Percentiles rank a stretch among this genome's conserved stretches.
Evolutionary conservation across 2,329 filamentous ascomycete species (phyloP).

Genomic region (Aspergillus ustus): DNA sequence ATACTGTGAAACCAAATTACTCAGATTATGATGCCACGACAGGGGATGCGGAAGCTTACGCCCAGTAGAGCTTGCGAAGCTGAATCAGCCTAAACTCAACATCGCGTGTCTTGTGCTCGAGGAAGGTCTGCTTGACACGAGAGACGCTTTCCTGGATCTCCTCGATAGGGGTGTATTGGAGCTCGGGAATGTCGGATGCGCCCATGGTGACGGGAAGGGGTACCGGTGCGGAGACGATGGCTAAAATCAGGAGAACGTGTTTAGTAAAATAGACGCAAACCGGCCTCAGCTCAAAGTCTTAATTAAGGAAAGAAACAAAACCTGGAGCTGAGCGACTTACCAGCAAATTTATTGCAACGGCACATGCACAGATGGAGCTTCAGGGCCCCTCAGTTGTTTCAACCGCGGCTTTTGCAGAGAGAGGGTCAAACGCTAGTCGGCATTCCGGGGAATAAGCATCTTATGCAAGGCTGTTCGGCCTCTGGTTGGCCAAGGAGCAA

Average conservation of each 20-base stretch:
- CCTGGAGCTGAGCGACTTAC: background rate
- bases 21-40: constrained; percentile 17
- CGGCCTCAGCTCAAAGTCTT: no score
- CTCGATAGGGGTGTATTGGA: constrained; percentile 68
- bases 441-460: background rate
- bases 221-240: background rate
- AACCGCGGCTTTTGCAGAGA: background rate
- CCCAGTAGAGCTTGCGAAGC: constrained; percentile 95
- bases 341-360: background rate
- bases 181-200: constrained; percentile 44
- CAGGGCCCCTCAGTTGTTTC: background rate
- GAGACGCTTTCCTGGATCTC: constrained; percentile 67
- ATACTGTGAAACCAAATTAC: constrained; percentile 49
- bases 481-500: background rate
- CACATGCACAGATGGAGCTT: background rate
- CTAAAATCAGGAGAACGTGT: background rate
- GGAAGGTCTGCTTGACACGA: constrained; percentile 70
- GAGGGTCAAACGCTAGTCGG: background rate
- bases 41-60: constrained; percentile 45
- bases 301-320: background rate
- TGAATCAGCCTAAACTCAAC: constrained; percentile 81
- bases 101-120: constrained; percentile 78
- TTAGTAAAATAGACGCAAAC: background rate
- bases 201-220: constrained; percentile 33
- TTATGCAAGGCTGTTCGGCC: background rate